These are phyloP conservation scores for Neofusicoccum laricinum DNA, from an alignment of 2,329 filamentous ascomycete genomes.

Conservation along the genomic window DNA sequence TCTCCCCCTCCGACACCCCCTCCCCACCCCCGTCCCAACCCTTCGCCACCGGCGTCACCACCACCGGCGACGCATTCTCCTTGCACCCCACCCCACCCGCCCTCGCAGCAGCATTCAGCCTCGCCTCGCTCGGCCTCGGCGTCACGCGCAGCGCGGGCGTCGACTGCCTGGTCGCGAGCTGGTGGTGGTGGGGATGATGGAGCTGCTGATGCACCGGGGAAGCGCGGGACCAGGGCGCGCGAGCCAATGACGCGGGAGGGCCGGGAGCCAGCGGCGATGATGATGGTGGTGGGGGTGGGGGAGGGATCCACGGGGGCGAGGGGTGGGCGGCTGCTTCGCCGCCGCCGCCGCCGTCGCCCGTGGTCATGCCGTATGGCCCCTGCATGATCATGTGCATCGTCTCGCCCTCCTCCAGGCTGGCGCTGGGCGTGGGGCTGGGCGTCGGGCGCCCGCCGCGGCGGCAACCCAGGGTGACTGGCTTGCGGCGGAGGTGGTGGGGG, in stretches of 20 bases:
- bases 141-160: neutral
- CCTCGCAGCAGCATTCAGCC: neutral
- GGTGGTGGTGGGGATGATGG: neutral
- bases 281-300: neutral
- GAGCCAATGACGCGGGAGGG: neutral
- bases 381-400: slow-evolving; percentile 18
- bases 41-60: slow-evolving; percentile 18
- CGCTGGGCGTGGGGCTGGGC: neutral
- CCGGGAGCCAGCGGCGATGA: neutral
- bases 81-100: neutral
- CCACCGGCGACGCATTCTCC: slow-evolving; percentile 17
- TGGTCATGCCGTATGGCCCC: slow-evolving; percentile 1
- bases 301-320: neutral
- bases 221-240: too few relatives aligned
- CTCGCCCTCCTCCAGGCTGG: slow-evolving; percentile 15
- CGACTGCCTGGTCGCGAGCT: slow-evolving; percentile 19
- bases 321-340: neutral
- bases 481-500: slow-evolving; percentile 18
- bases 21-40: neutral
- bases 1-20: neutral
- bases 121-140: neutral
- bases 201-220: neutral
- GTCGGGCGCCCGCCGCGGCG: neutral
- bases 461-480: slow-evolving; percentile 8
- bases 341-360: neutral